Percentiles rank a stretch among this genome's conserved stretches.
These are phyloP conservation scores for Rhodofomes roseus DNA, from an alignment of 1,284 basidiomycete species.

Conservation along the genomic window DNA sequence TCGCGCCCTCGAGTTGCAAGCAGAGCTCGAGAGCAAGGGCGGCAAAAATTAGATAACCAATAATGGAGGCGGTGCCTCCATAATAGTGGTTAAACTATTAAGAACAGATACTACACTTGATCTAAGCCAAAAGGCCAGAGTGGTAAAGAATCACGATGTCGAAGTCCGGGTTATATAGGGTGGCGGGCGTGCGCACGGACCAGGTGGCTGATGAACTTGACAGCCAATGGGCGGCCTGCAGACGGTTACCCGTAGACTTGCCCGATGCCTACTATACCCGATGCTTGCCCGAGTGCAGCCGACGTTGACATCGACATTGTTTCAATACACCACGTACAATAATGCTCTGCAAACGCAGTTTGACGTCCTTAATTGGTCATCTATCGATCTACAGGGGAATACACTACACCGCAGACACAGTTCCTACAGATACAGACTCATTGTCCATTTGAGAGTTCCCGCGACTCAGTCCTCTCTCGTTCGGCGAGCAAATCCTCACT, in stretches of 20 bases:
- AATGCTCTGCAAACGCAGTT: too few species aligned
- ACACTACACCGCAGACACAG: background rate
- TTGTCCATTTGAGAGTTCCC: background rate
- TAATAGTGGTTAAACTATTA: constrained; percentile 77
- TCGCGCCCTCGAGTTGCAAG: constrained; percentile 27
- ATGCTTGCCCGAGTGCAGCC: too few species aligned
- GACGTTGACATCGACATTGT: too few species aligned
- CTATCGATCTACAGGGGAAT: too few species aligned
- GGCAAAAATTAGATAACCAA: constrained; percentile 40
- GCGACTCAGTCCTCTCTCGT: constrained; percentile 24
- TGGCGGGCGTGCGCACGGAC: background rate
- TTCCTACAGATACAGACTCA: background rate
- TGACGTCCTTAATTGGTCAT: too few species aligned
- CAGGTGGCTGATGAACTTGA: background rate
- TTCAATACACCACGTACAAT: too few species aligned
- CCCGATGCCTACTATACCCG: too few species aligned
- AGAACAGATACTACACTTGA: constrained; percentile 94
- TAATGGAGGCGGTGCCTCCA: constrained; percentile 37
- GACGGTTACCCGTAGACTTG: too few species aligned
- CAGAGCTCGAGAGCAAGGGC: constrained; percentile 29
- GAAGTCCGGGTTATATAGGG: background rate
- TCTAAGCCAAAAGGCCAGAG: constrained; percentile 94
- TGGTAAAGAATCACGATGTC: constrained; percentile 41
- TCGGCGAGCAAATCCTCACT: constrained; percentile 63
- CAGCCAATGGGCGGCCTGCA: too few species aligned